phyloP scores from a whole-genome alignment of 1,284 basidiomycete species.

The Puccinia brachypodii region DNA sequence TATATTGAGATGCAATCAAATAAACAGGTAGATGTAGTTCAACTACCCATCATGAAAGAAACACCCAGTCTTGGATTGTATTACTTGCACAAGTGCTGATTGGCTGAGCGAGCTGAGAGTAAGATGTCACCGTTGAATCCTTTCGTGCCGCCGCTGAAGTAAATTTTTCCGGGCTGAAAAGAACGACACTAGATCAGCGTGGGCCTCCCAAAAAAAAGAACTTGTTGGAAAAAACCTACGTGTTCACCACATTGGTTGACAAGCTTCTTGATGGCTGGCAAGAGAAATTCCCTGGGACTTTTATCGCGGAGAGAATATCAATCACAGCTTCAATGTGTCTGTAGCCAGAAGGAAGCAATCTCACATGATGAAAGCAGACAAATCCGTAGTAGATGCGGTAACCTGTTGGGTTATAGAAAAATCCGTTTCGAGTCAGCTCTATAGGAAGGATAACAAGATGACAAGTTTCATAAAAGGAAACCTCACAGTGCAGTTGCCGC shows the following conservation, averaged over 20 bases:
- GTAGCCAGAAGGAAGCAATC: neutral
- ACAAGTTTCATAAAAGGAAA: neutral
- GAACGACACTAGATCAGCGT: neutral
- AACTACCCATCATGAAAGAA: too few relatives aligned
- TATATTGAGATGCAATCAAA: too few relatives aligned
- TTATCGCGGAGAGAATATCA: neutral
- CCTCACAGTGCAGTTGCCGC: conserved; percentile 1
- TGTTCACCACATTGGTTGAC: neutral
- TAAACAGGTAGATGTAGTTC: too few relatives aligned
- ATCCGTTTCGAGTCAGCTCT: neutral
- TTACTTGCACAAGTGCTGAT: neutral
- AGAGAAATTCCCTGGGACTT: neutral
- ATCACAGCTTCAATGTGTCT: neutral
- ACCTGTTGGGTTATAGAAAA: neutral
- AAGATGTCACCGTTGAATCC: conserved; percentile 3
- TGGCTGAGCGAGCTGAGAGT: neutral
- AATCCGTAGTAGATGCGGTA: neutral
- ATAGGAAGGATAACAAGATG: neutral
- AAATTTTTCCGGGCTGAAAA: neutral
- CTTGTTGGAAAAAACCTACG: neutral
- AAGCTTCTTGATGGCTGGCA: neutral
- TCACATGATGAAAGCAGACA: neutral
- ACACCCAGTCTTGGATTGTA: too few relatives aligned
- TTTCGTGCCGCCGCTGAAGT: neutral
- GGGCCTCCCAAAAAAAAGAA: too few relatives aligned